Evolutionary conservation across 192 early-diverging fungal genomes (phyloP), one percentile per base, ranked within the genome.

Genomic region (Coemansia biformis): DNA sequence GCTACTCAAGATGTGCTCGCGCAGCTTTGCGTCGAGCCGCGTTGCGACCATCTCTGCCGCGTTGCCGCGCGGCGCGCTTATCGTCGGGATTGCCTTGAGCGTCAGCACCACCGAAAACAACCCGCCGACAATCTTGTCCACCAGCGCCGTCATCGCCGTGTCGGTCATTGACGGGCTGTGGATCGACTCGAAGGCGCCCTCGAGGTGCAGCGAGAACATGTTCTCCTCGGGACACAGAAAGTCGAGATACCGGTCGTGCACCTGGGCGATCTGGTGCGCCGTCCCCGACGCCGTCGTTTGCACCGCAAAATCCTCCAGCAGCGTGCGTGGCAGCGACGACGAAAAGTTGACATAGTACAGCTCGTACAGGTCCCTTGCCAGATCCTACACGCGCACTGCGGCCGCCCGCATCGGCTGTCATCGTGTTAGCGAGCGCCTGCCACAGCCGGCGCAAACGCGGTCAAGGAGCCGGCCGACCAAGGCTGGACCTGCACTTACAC

Each of bases 171-270:
- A 64, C 6, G 95, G 91, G 54, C 88, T 83, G 63, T 98, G 90
- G 15, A 99, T 66, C 8, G 80, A 43, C 50, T 83, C 72, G 51
- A 93, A 99, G 0, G 92, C 81, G 43, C 85, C 60, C 2, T 77
- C 70, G 51, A 97, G 78, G 49, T 93, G 83, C 18, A 99, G 76
- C 19, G 93, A 89, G 55, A 99, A 99, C 51, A 99, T 82, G 62
- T 90, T 81, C 30, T 82, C 77, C 50, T 99, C 96, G 8, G 92
- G 84, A 35, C 88, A 92, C 39, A 93, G 65, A 59, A 87, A 99
- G 66, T 97, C 90, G 38, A 99, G 65, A 52, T 99, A 92, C 78
- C 98, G 96, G 79, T 99, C 96, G 63, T 89, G 98, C 3, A 86
- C 86, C 68, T 95, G 92, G 6, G 88, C 83, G 21, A 98, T 84